Conservation (phyloP, 1,284 basidiomycete species). For the Pseudozyma flocculosa region DNA sequence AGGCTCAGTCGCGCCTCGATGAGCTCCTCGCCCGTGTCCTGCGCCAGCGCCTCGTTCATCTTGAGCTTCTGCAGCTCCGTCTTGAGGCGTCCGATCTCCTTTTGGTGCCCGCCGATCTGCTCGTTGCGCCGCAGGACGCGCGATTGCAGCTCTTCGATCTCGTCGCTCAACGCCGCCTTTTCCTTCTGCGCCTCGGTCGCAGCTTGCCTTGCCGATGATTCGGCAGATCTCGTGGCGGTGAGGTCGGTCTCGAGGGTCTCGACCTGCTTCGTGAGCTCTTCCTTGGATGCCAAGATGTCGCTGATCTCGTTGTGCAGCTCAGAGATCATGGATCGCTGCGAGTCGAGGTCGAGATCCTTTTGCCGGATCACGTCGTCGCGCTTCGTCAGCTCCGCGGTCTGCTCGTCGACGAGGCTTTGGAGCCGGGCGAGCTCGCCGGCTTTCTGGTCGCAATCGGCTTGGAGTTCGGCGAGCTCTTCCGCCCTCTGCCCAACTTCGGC, state of each 20-base stretch:
- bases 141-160: conserved; percentile 16
- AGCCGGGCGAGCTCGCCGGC: background rate
- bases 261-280: background rate
- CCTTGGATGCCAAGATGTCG: background rate
- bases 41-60: conserved; percentile 22
- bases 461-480: too few relatives aligned
- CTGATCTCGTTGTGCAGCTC: background rate
- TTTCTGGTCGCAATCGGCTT: too few relatives aligned
- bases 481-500: too few relatives aligned
- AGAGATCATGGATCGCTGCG: background rate
- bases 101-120: conserved; percentile 35
- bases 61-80: conserved; percentile 18
- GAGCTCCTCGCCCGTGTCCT: conserved; percentile 19
- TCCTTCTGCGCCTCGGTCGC: background rate
- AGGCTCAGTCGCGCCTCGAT: background rate
- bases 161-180: background rate
- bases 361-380: background rate
- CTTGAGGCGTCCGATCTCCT: conserved; percentile 5
- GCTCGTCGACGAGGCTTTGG: background rate
- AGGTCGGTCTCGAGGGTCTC: background rate
- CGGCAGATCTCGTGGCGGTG: background rate
- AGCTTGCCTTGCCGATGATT: background rate
- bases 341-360: background rate
- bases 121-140: conserved; percentile 28
- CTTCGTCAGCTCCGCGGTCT: background rate